A percentile compares a stretch with the other conserved stretches of the same genome.
These are phyloP conservation scores for Fennellomyces sp. DNA, from an alignment of 371 early-diverging fungal species.

Conservation along the genomic window DNA sequence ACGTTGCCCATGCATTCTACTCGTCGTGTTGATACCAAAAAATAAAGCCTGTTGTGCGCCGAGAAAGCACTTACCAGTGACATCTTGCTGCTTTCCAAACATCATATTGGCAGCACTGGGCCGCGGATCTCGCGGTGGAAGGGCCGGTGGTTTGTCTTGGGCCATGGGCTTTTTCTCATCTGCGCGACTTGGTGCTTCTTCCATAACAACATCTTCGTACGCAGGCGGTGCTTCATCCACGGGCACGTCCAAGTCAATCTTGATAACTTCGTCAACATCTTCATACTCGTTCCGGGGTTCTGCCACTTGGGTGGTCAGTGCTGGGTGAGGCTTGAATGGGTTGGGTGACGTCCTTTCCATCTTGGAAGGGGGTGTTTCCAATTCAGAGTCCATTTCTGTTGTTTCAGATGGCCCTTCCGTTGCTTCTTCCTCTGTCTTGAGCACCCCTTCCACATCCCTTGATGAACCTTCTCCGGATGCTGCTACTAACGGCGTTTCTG, in stretches of 20 bases:
- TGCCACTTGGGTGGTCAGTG: neutral
- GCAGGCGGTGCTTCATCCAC: constrained; percentile 12
- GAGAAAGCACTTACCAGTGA: constrained; percentile 34
- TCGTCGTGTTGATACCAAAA: constrained; percentile 3
- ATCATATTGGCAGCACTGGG: constrained; percentile 43
- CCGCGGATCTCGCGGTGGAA: neutral
- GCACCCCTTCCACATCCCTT: neutral
- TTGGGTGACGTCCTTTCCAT: too few species aligned
- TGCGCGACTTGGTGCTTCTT: neutral
- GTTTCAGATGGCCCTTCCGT: too few species aligned
- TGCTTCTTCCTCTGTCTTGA: too few species aligned
- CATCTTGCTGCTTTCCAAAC: constrained; percentile 74
- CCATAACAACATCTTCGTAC: constrained; percentile 11
- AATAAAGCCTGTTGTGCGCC: neutral
- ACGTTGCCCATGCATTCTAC: constrained; percentile 77
- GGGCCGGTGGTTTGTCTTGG: constrained; percentile 1
- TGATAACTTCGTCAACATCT: neutral
- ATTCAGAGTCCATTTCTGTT: too few species aligned
- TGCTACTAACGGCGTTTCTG: too few species aligned
- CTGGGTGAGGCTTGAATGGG: too few species aligned
- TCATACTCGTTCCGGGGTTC: neutral
- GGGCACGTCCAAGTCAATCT: neutral
- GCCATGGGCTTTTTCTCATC: constrained; percentile 10
- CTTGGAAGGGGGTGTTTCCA: neutral
- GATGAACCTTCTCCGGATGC: neutral